phyloP scores from a whole-genome alignment of 768 basidiomycete species.

The Leccinum boreale region DNA sequence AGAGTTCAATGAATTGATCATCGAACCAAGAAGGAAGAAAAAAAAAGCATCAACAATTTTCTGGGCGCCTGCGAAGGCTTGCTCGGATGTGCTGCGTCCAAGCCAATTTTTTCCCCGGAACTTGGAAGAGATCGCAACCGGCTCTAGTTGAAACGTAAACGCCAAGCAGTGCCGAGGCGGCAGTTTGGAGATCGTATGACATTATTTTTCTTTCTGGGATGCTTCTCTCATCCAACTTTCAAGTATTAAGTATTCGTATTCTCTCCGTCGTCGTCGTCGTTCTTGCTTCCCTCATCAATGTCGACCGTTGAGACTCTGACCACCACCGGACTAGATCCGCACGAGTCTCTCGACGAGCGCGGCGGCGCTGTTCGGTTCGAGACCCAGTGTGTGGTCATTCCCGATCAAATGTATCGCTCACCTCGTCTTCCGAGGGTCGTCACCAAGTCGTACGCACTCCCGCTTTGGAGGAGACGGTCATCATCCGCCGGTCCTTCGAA shows the following conservation, averaged over 20 bases:
- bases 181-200: slow-evolving; percentile 17
- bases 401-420: slow-evolving; percentile 40
- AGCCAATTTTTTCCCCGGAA: no score
- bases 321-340: background rate
- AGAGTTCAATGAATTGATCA: no score
- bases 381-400: slow-evolving; percentile 70
- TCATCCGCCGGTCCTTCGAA: slow-evolving; percentile 11
- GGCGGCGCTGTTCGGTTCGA: slow-evolving; percentile 61
- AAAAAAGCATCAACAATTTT: no score
- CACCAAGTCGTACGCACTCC: slow-evolving; percentile 66
- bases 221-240: background rate
- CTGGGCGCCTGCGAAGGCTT: background rate
- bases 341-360: slow-evolving; percentile 16
- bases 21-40: no score
- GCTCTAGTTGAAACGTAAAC: background rate
- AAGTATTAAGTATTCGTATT: background rate
- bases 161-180: slow-evolving; percentile 6
- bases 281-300: slow-evolving; percentile 8
- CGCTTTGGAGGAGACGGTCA: slow-evolving; percentile 54
- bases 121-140: background rate
- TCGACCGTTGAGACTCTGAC: slow-evolving; percentile 2
- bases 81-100: no score
- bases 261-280: background rate
- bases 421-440: slow-evolving; percentile 49
- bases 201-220: slow-evolving; percentile 6